Base-by-base conservation (phyloP, 2,329 filamentous ascomycete genomes). In the Leptographium lundbergii region DNA sequence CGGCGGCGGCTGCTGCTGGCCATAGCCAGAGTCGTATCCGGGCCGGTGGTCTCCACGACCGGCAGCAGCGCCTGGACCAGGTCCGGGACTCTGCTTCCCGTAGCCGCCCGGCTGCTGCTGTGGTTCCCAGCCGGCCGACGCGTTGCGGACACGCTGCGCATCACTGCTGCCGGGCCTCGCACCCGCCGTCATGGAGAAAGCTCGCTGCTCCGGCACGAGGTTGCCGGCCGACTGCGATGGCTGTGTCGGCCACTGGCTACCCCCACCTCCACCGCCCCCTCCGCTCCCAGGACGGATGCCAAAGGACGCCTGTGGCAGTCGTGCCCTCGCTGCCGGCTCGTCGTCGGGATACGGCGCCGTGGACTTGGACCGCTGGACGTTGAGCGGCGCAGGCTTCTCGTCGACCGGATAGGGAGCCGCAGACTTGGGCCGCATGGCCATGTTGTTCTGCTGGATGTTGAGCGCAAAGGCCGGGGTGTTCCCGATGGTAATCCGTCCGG, bases 321-420 rank as follows among this genome's bases (percentile, higher is more conserved):
- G 57, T 39, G 9, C 6, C 53, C 34, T 32, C 6, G 11, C 27
- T 9, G 62, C 67, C 58, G 55, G 63, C 57, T 81, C 79, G 58
- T 81, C 78, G 51, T 81, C 79, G 4, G 79, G 79, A 61, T 82
- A 82, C 0, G 79, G 79, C 0, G 75, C 75, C 3, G 71, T 69
- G 3, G 79, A 78, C 59, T 73, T 74, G 4, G 78, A 72, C 42
- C 78, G 72, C 56, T 65, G 68, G 22, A 75, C 61, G 59, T 69
- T 74, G 52, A 77, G 68, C n/a, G 75, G 77, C 54, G 78, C 74
- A 24, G 82, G 79, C 57, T 76, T 75, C 63, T 88, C 84, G 63
- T 88, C 86, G 56, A 85, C 78, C 0, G 87, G 87, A 65, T 91
- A 91, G 1, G 87, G 87, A 1, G 84, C 83, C 25, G 80, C 76